Evolutionary conservation across 2,329 filamentous ascomycete species (phyloP).

Genomic region (Plectosphaerella sp.): DNA sequence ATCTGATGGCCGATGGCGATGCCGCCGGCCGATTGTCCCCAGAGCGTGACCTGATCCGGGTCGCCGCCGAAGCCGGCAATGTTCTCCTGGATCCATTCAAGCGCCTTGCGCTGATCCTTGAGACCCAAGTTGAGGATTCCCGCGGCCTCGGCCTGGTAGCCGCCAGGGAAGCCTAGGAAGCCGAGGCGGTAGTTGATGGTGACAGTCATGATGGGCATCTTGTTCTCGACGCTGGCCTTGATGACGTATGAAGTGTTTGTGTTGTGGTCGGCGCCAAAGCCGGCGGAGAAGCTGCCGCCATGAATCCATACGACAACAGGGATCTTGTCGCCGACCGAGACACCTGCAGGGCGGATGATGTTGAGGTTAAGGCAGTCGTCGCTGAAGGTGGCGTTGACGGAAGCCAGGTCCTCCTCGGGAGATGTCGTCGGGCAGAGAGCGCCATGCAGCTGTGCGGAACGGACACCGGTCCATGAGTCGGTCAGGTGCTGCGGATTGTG

Average conservation of each 20-base stretch:
- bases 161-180: slow-evolving; percentile 52
- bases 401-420: slow-evolving; percentile 4
- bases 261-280: slow-evolving; percentile 32
- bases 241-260: slow-evolving; percentile 61
- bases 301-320: slow-evolving; percentile 58
- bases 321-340: slow-evolving; percentile 31
- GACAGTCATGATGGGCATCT: slow-evolving; percentile 42
- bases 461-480: slow-evolving; percentile 31
- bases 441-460: slow-evolving; percentile 37
- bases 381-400: slow-evolving; percentile 19
- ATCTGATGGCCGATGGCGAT: slow-evolving; percentile 5
- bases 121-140: slow-evolving; percentile 52
- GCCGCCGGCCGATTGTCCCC: slow-evolving; percentile 41
- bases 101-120: slow-evolving; percentile 42
- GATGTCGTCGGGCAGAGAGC: slow-evolving; percentile 29
- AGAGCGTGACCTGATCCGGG: slow-evolving; percentile 40
- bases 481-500: slow-evolving; percentile 43
- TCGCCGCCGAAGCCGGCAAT: slow-evolving; percentile 50
- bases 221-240: slow-evolving; percentile 35
- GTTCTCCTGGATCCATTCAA: slow-evolving; percentile 53
- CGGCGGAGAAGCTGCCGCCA: slow-evolving; percentile 25
- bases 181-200: slow-evolving; percentile 47
- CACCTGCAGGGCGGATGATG: slow-evolving; percentile 49
- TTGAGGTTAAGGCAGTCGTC: slow-evolving; percentile 62
- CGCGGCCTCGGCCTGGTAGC: slow-evolving; percentile 34